Evolutionary conservation across 495 filamentous ascomycete species (phyloP).

Genomic region (Tuber umbilicatum): DNA sequence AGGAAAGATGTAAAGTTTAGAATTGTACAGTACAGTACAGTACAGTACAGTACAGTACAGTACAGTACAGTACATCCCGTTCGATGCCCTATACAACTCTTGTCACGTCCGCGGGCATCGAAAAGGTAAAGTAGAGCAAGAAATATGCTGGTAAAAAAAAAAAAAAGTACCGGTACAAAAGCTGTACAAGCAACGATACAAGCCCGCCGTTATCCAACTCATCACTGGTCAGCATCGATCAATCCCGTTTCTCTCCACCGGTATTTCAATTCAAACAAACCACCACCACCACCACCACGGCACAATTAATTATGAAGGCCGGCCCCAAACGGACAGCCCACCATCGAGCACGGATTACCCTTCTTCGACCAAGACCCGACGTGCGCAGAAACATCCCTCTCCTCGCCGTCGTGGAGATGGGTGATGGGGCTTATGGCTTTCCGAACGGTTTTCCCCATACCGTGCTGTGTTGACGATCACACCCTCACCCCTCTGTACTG

Average conservation of each 20-base stretch:
- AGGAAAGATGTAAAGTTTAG: not conserved
- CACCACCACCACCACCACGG: not conserved
- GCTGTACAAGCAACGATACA: no score
- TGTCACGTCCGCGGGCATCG: not conserved
- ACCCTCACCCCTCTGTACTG: not conserved
- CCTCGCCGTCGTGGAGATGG: no score
- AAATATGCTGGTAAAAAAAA: not conserved
- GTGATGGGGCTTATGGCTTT: not conserved
- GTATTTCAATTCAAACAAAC: not conserved
- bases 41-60: no score
- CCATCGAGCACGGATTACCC: constrained; percentile 45
- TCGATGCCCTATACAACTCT: not conserved
- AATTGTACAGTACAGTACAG: no score
- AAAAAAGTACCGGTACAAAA: no score
- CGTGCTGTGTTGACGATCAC: constrained; percentile 3
- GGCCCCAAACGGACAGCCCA: constrained; percentile 46
- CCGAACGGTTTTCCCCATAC: no score
- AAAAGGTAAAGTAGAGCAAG: no score
- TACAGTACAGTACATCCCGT: not conserved
- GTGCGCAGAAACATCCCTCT: no score
- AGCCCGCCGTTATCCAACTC: no score
- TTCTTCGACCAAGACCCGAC: no score
- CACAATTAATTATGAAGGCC: not conserved
- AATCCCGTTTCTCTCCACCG: no score
- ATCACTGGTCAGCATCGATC: not conserved